Base-by-base conservation (phyloP, 2,329 filamentous ascomycete species). In the Trichoderma cornu-damae region DNA sequence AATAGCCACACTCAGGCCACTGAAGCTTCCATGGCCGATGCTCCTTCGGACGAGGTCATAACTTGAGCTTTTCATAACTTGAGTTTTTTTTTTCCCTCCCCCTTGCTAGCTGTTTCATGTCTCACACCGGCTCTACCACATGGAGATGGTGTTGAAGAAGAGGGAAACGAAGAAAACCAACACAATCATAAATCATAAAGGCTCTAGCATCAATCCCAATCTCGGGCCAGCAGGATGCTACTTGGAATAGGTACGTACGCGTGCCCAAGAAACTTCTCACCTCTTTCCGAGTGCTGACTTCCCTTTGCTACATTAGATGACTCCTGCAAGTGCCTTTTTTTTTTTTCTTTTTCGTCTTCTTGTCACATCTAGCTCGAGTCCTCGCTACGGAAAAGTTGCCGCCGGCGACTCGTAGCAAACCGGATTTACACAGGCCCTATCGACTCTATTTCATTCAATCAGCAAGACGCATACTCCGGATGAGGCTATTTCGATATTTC, bases 11-110 rank as follows among this genome's bases (percentile, higher is more conserved):
- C 51, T 3, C 57, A 59, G 24, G 51, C 57, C 24, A 43, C 52
- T n/a, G 57, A 59, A n/a, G 51, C 52, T 24, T 49, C 42, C 6
- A 59, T 59, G 57, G 51, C 26, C 3, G 57, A 59, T 24, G 57
- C 52, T 7, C 51, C 30, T 43, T n/a, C 44, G 4, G 57, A 55
- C n/a, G 57, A 37, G 4, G 30, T 56, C 5, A 14, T 55, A 12
- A 16, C 24, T 26, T 55, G 42, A 55, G 32, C n/a, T 30, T 18
- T 16, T 22, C 11, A 14, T 55, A 12, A 16, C 24, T 26, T 55
- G 42, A 55, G 32, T 11, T 30, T 18, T 16, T 22, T n/a, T n/a
- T n/a, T n/a, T n/a, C n/a, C n/a, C n/a, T n/a, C n/a, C n/a, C n/a
- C 11, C 16, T 43, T 4, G 24, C 24, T 59, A 22, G 20, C 28